Conservation (phyloP, 2,329 filamentous ascomycete genomes). For the Arthrinium phaeospermum region DNA sequence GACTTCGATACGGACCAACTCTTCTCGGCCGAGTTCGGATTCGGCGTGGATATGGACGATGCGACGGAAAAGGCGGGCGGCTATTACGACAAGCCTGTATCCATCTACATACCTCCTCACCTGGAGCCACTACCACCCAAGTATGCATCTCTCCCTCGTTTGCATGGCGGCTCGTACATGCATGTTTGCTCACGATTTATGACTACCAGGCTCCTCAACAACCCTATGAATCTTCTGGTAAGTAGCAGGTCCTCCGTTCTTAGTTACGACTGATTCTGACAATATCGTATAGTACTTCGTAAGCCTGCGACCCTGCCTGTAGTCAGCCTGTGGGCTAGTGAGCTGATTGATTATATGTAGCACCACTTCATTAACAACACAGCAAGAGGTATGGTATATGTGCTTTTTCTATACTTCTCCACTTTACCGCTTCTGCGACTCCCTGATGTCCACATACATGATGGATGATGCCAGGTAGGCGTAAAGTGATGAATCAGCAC, state of each 20-base stretch:
- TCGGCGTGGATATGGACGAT: conserved; percentile 52
- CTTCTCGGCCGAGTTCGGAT: conserved; percentile 51
- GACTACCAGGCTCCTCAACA: conserved; percentile 60
- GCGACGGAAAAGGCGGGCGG: conserved; percentile 63
- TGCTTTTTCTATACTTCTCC: not conserved
- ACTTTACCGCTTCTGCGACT: not conserved
- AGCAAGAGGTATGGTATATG: conserved; percentile 60
- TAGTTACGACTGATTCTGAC: conserved; percentile 29
- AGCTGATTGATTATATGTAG: conserved; percentile 28
- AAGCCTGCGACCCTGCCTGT: conserved; percentile 18
- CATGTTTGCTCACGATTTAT: not conserved
- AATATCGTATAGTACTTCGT: conserved; percentile 52
- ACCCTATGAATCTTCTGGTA: conserved; percentile 78
- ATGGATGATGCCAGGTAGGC: not conserved
- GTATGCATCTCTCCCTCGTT: conserved; percentile 34
- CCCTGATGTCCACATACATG: conserved; percentile 32
- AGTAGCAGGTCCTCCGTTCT: conserved; percentile 24
- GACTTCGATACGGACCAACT: conserved; percentile 40
- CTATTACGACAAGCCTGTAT: conserved; percentile 74
- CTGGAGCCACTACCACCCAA: conserved; percentile 54
- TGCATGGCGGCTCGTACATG: conserved; percentile 50
- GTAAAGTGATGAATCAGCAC: too few relatives aligned
- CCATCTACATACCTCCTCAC: conserved; percentile 59
- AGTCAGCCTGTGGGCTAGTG: not conserved
- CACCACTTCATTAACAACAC: conserved; percentile 80